These are phyloP conservation scores for Candolleomyces eurysporus DNA, from an alignment of 768 basidiomycete genomes.

Conservation along the genomic window DNA sequence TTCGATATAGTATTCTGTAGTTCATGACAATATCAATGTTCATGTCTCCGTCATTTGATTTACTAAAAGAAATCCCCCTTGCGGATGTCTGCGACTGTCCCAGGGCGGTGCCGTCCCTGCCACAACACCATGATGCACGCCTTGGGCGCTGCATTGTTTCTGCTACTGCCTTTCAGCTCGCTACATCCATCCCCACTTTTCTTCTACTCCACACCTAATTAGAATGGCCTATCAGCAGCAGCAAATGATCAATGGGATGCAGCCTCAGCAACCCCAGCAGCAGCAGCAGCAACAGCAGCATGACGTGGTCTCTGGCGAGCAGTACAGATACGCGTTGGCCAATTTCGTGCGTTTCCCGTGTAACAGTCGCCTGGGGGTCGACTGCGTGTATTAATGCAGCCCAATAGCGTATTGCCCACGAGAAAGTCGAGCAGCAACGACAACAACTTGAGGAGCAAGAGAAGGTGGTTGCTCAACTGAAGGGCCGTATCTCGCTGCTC, in stretches of 20 bases:
- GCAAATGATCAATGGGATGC: constrained; percentile 16
- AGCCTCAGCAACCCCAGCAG: constrained; percentile 14
- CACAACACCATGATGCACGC: no score
- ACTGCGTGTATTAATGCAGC: no score
- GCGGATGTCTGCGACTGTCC: neutral
- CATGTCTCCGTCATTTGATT: neutral
- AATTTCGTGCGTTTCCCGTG: constrained; percentile 60
- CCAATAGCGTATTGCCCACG: constrained; percentile 76
- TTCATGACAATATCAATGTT: neutral
- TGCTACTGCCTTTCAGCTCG: neutral
- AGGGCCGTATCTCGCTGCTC: constrained; percentile 66
- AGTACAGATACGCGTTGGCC: constrained; percentile 80
- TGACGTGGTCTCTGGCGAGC: constrained; percentile 54
- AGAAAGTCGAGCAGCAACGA: constrained; percentile 84
- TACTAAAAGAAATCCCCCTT: neutral
- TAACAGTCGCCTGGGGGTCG: no score
- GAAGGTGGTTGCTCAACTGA: constrained; percentile 70
- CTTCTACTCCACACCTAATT: neutral
- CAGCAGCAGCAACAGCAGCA: constrained; percentile 27
- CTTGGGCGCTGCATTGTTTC: neutral
- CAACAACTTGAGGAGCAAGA: constrained; percentile 81
- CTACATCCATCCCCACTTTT: neutral
- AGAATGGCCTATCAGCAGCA: constrained; percentile 10
- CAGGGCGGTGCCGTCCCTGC: neutral
- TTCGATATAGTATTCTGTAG: neutral